Percentiles rank a stretch among this genome's conserved stretches.
These are phyloP conservation scores for Sinapis alba DNA, from an alignment of 441 rosid genomes.

Conservation along the genomic window DNA sequence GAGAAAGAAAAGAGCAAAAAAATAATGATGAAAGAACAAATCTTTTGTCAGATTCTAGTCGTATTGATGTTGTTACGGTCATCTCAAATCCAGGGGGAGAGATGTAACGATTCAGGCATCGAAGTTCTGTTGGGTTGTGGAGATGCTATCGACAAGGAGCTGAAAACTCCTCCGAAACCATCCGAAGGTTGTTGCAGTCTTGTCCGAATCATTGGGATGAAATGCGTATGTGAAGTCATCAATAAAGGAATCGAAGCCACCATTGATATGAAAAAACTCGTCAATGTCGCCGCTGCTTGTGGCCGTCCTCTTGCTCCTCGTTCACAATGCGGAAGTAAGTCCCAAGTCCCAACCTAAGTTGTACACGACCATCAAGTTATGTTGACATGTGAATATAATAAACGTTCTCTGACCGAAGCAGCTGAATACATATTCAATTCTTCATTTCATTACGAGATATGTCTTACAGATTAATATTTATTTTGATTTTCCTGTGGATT, in stretches of 20 bases:
- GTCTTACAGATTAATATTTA: background rate
- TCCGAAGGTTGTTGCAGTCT: conserved; percentile 28
- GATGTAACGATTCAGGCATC: conserved; percentile 18
- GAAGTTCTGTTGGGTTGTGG: conserved; percentile 4
- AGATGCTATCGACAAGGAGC: conserved; percentile 9
- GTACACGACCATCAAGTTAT: background rate
- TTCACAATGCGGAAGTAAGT: conserved; percentile 35
- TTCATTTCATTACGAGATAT: background rate
- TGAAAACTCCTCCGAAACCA: conserved; percentile 11
- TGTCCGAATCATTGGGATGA: conserved; percentile 17
- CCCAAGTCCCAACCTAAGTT: background rate
- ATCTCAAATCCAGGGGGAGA: background rate
- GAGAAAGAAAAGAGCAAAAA: background rate
- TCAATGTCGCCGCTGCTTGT: conserved; percentile 27
- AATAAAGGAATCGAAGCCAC: background rate
- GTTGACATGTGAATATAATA: background rate
- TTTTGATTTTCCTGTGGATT: background rate
- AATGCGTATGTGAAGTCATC: conserved; percentile 21
- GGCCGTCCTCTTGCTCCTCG: conserved; percentile 25
- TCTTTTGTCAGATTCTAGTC: background rate
- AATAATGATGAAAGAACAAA: background rate
- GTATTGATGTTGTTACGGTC: conserved; percentile 8
- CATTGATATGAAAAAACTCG: conserved; percentile 30
- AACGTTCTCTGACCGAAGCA: background rate
- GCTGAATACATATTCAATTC: background rate